Percentiles rank a stretch among this genome's conserved stretches.
Evolutionary conservation across 2,329 filamentous ascomycete genomes (phyloP).

Genomic region (Fusarium pininemorale): DNA sequence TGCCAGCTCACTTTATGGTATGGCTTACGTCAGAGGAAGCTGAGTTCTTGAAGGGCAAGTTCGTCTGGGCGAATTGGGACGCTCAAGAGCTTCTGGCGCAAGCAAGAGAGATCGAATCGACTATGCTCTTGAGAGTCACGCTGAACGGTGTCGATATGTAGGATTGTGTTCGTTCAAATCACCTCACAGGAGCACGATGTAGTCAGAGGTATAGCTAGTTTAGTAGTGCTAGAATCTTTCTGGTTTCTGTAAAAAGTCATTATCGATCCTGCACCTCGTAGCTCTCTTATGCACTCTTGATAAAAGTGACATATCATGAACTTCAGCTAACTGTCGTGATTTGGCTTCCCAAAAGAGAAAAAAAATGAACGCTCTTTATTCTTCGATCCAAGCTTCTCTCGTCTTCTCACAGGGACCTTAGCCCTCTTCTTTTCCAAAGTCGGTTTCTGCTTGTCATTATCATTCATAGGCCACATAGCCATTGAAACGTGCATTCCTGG

Average conservation of each 20-base stretch:
- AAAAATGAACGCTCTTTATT: not conserved
- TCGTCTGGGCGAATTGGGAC: slow-evolving; percentile 12
- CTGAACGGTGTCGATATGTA: not conserved
- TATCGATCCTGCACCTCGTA: too few species aligned
- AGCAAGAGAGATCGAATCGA: not conserved
- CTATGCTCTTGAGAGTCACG: not conserved
- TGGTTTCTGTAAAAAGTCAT: too few species aligned
- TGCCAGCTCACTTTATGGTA: slow-evolving; percentile 14
- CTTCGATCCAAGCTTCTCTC: not conserved
- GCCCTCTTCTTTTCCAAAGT: fast-evolving
- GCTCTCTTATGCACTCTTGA: too few species aligned
- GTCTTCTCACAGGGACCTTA: fast-evolving
- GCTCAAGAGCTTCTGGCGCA: not conserved
- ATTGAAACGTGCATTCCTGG: not conserved
- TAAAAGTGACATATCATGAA: too few species aligned
- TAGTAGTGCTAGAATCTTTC: not conserved
- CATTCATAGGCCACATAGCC: too few species aligned
- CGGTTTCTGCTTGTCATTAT: too few species aligned
- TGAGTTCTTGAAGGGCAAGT: not conserved
- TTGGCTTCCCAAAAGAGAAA: too few species aligned
- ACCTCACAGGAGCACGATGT: fast-evolving
- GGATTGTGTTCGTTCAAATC: not conserved
- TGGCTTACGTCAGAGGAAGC: slow-evolving; percentile 2
- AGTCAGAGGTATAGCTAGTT: fast-evolving
- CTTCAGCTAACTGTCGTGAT: too few species aligned